phyloP scores from a whole-genome alignment of 2,329 filamentous ascomycete genomes.

The Orbilia quercus region DNA sequence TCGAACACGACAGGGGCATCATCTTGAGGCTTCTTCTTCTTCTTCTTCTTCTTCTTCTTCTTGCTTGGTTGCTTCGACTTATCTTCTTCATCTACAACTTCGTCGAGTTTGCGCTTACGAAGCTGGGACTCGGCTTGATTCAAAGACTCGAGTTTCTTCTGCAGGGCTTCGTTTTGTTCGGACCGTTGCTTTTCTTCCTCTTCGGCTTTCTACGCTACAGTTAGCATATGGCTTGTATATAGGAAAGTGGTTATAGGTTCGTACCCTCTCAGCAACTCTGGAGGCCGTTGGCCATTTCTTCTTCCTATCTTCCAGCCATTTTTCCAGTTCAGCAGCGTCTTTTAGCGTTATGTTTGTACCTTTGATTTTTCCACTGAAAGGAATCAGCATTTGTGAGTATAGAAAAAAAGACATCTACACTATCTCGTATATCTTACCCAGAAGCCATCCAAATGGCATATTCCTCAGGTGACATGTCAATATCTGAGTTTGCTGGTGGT shows the following conservation, averaged over 20 bases:
- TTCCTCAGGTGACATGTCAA: constrained; percentile 54
- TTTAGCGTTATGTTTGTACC: constrained; percentile 45
- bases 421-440: constrained; percentile 25
- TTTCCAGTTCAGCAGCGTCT: constrained; percentile 38
- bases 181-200: constrained; percentile 48
- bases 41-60: constrained; percentile 56
- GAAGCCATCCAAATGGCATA: constrained; percentile 48
- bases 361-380: constrained; percentile 42
- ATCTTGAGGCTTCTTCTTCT: constrained; percentile 54
- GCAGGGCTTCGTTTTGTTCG: constrained; percentile 46
- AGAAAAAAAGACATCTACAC: too few relatives aligned
- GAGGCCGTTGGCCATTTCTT: constrained; percentile 48
- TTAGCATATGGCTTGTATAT: constrained; percentile 16
- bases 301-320: constrained; percentile 51
- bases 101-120: constrained; percentile 50
- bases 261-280: constrained; percentile 44
- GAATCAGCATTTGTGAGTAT: too few relatives aligned
- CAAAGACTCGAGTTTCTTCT: constrained; percentile 50
- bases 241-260: not conserved
- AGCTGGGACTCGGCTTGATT: constrained; percentile 48
- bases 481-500: constrained; percentile 24
- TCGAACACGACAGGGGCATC: constrained; percentile 51
- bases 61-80: constrained; percentile 53
- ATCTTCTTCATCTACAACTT: constrained; percentile 51
- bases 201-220: constrained; percentile 41